A percentile compares a stretch with the other conserved stretches of the same genome.
Conservation (phyloP, 805 yeast genomes). For the Teunomyces pallodes region DNA sequence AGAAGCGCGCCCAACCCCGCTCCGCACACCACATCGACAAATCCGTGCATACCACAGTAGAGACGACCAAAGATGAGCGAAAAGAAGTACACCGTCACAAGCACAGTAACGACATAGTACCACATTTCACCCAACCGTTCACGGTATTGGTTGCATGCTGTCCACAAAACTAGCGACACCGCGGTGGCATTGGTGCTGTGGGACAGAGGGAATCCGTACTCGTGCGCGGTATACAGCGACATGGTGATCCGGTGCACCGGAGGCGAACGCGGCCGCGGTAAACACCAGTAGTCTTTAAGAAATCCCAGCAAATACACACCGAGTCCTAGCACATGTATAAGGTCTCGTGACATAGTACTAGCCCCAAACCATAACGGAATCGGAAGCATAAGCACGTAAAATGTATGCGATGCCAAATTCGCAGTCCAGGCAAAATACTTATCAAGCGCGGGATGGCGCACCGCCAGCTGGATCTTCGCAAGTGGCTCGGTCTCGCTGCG, state of each 20-base stretch:
- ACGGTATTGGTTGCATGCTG: constrained; percentile 7
- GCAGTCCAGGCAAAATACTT: constrained; percentile 84
- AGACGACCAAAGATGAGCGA: constrained; percentile 77
- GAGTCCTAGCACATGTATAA: constrained; percentile 57
- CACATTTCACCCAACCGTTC: background rate
- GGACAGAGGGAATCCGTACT: constrained; percentile 92
- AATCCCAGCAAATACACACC: constrained; percentile 73
- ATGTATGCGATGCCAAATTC: constrained; percentile 87
- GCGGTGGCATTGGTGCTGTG: constrained; percentile 95
- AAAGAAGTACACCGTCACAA: constrained; percentile 48
- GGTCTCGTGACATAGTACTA: constrained; percentile 55
- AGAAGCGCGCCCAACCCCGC: constrained; percentile 56
- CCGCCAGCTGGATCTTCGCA: constrained; percentile 50
- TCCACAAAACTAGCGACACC: constrained; percentile 51
- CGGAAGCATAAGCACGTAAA: constrained; percentile 87
- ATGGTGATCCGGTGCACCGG: constrained; percentile 87
- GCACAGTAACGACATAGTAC: constrained; percentile 13
- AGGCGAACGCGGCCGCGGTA: constrained; percentile 91
- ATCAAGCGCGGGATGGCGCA: constrained; percentile 56
- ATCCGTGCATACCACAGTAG: constrained; percentile 98
- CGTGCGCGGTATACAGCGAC: constrained; percentile 87
- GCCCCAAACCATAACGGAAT: constrained; percentile 80
- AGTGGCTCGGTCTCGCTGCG: constrained; percentile 63
- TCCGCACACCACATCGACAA: constrained; percentile 72
- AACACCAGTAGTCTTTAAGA: constrained; percentile 79